Evolutionary conservation across 352 stramenopile genomes (phyloP), one percentile per base, ranked within the genome.

Genomic region (Blastocystis sp.): DNA sequence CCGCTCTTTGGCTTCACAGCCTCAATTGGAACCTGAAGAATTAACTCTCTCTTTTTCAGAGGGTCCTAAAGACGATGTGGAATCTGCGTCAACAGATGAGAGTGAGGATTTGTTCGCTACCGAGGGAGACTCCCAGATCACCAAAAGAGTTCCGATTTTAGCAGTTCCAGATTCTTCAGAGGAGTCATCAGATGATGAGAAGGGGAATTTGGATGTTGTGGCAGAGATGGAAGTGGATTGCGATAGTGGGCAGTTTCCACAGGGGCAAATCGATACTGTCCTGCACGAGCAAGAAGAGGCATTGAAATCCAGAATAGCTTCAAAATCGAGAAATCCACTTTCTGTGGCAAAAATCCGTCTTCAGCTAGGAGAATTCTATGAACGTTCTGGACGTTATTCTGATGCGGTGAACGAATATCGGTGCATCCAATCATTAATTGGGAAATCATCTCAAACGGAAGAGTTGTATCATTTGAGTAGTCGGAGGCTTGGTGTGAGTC

Each of bases 51-150:
- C 40, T 48, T 48, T 48, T 48, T 9, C 40, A 48, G 9, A 2
- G 56, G 15, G 56, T 62, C 56, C 40, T 7, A 13, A 33, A 13
- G 13, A 62, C 3, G 56, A 62, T 62, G 2, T 33, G 19, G 15
- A 30, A 17, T 70, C 60, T 17, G n/a, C 17, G 5, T 70, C 60
- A 11, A 35, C 60, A 5, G 24, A 70, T 44, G 9, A 17, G 17
- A n/a, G 27, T n/a, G 70, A 84, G 6, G 73, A 84, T 27, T 56
- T 84, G 7, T 84, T 84, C 7, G 53, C 73, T 33, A 42, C 22
- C 17, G 66, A 78, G 27, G 48, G 59, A 9, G 73, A 84, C 15
- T 66, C 73, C 11, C 44, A 60, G 15, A 22, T 35, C 5, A 56
- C 17, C 17, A 40, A 62, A 13, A 59, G 27, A 37, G 24, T 51